A percentile compares a stretch with the other conserved stretches of the same genome.
phyloP scores from a whole-genome alignment of 1,139 yeast genomes.

The Magnusiomyces magnusii region DNA sequence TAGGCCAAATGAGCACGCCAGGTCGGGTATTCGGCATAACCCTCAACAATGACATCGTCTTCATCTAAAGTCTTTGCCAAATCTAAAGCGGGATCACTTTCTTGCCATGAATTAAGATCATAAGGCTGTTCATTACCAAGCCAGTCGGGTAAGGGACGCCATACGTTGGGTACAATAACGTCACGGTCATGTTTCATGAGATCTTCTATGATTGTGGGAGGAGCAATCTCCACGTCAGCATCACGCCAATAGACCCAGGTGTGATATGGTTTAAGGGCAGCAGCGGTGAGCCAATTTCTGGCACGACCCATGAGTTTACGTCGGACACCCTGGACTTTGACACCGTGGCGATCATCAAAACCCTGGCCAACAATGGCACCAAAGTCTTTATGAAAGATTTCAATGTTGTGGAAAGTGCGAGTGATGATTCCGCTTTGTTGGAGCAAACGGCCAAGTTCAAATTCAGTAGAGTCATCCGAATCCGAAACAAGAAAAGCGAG shows the following conservation, averaged over 20 bases:
- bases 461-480: conserved; percentile 57
- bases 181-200: conserved; percentile 57
- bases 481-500: conserved; percentile 59
- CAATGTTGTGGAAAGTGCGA: conserved; percentile 57
- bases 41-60: conserved; percentile 88
- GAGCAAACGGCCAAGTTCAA: conserved; percentile 58
- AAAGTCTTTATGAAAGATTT: conserved; percentile 58
- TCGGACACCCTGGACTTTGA: conserved; percentile 64
- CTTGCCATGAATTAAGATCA: conserved; percentile 90
- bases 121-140: conserved; percentile 85
- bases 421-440: conserved; percentile 42
- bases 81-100: conserved; percentile 72
- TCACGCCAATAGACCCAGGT: conserved; percentile 76
- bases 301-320: conserved; percentile 68
- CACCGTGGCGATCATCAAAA: conserved; percentile 69
- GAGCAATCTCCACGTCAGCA: conserved; percentile 59
- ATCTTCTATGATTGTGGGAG: conserved; percentile 55
- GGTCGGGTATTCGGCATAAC: conserved; percentile 85
- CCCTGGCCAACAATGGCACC: conserved; percentile 72
- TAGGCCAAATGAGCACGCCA: conserved; percentile 92
- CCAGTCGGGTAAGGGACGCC: conserved; percentile 92
- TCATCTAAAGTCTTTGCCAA: conserved; percentile 69
- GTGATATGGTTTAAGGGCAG: conserved; percentile 56
- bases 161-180: conserved; percentile 78
- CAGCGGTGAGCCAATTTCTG: conserved; percentile 59